These are phyloP conservation scores for Macrophomina pseudophaseolina DNA, from an alignment of 2,329 filamentous ascomycete genomes.

Conservation along the genomic window DNA sequence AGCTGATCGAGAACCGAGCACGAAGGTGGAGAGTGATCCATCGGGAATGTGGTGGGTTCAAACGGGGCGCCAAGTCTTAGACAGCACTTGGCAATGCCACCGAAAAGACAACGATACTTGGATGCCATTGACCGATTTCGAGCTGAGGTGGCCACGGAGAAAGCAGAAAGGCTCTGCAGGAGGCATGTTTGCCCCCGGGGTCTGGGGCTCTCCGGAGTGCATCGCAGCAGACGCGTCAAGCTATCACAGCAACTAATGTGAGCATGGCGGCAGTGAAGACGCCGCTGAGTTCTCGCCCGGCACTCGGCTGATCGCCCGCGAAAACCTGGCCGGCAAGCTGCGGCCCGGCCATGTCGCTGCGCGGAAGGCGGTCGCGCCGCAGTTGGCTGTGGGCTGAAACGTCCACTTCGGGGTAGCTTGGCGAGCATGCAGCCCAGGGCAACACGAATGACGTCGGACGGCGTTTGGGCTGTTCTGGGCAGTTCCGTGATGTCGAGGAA, in stretches of 20 bases:
- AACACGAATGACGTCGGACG: not conserved
- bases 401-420: not conserved
- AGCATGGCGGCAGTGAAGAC: no score
- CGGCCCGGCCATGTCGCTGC: no score
- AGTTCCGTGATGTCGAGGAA: not conserved
- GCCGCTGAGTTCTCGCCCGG: no score
- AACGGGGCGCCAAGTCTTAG: constrained; percentile 2
- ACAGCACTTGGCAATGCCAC: not conserved
- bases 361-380: no score
- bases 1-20: not conserved
- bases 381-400: not conserved
- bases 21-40: not conserved
- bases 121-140: not conserved
- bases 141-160: no score
- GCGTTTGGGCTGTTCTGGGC: not conserved
- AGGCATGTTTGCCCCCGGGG: no score
- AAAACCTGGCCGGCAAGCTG: no score
- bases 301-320: no score
- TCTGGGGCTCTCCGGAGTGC: no score
- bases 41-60: not conserved
- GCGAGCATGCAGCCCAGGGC: constrained; percentile 10
- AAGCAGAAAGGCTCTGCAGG: no score
- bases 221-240: no score
- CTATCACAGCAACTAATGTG: no score
- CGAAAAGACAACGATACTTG: constrained; percentile 1